A percentile compares a stretch with the other conserved stretches of the same genome.
Evolutionary conservation across 2,329 filamentous ascomycete genomes (phyloP).

Genomic region (Parastagonospora nodorum): DNA sequence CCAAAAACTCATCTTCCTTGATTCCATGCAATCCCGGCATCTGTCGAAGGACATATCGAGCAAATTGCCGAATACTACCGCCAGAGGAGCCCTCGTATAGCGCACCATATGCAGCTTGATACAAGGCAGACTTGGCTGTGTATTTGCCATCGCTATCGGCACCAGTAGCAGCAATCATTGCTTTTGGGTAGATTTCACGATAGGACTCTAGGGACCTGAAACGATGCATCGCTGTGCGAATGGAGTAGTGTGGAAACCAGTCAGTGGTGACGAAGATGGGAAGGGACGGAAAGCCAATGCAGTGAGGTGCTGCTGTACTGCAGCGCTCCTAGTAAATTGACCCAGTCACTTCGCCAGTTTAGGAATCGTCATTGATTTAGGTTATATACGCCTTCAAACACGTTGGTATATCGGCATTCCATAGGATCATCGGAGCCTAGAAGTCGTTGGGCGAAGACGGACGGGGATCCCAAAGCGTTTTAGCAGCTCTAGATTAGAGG

Average conservation of each 20-base stretch:
- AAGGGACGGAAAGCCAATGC: conserved; percentile 9
- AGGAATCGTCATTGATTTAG: conserved; percentile 13
- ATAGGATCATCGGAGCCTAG: too few species aligned
- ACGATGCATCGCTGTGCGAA: not conserved
- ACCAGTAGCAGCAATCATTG: conserved; percentile 10
- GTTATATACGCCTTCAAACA: not conserved
- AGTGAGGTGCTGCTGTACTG: conserved; percentile 12
- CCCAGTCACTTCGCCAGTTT: conserved; percentile 24
- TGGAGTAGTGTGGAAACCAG: conserved; percentile 1
- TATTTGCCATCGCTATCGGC: conserved; percentile 8
- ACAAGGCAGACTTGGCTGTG: conserved; percentile 8
- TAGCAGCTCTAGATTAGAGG: too few species aligned
- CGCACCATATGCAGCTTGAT: not conserved
- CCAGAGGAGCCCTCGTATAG: conserved; percentile 1
- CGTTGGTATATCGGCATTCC: not conserved
- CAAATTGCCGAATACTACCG: not conserved
- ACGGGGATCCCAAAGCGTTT: too few species aligned
- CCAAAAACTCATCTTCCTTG: too few species aligned
- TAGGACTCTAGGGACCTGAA: conserved; percentile 5
- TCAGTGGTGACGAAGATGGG: conserved; percentile 14
- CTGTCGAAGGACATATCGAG: too few species aligned
- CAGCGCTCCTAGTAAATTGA: conserved; percentile 17
- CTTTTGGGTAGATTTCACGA: conserved; percentile 9
- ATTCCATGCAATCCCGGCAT: too few species aligned
- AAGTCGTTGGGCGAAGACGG: too few species aligned